Conservation (phyloP, 1,284 basidiomycete species). For the Ceratobasidium sp. region DNA sequence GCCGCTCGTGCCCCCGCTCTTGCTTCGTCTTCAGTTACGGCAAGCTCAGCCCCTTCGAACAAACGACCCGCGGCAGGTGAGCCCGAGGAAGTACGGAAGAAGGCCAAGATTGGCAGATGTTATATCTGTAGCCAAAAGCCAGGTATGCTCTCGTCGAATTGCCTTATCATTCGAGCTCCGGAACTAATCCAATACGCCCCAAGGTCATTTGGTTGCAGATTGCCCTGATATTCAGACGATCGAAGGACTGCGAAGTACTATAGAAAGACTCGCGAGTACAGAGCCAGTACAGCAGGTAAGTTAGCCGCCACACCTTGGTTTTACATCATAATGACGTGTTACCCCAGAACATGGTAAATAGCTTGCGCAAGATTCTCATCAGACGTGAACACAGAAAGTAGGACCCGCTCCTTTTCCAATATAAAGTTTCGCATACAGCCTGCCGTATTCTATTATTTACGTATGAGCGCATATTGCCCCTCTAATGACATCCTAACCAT, state of each 20-base stretch:
- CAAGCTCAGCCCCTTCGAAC: neutral
- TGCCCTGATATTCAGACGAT: constrained; percentile 13
- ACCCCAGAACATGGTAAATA: too few relatives aligned
- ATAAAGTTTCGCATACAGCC: too few relatives aligned
- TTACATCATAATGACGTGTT: too few relatives aligned
- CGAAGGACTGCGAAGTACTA: constrained; percentile 16
- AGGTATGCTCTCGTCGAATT: neutral
- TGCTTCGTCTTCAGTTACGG: neutral
- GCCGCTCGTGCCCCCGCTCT: neutral
- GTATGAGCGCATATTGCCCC: too few relatives aligned
- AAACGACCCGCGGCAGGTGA: constrained; percentile 18
- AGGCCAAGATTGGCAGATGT: constrained; percentile 13
- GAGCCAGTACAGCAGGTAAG: too few relatives aligned
- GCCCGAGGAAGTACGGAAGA: constrained; percentile 28
- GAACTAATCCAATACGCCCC: neutral
- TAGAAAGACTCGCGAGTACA: constrained; percentile 13
- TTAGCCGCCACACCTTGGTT: too few relatives aligned
- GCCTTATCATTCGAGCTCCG: too few relatives aligned
- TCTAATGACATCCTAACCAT: too few relatives aligned
- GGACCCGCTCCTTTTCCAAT: too few relatives aligned
- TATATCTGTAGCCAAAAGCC: constrained; percentile 22
- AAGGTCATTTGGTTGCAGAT: constrained; percentile 15
- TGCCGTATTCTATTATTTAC: too few relatives aligned
- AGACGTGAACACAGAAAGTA: too few relatives aligned
- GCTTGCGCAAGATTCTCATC: too few relatives aligned